These are phyloP conservation scores for Fusarium lyarnte DNA, from an alignment of 2,329 filamentous ascomycete species.

Conservation along the genomic window DNA sequence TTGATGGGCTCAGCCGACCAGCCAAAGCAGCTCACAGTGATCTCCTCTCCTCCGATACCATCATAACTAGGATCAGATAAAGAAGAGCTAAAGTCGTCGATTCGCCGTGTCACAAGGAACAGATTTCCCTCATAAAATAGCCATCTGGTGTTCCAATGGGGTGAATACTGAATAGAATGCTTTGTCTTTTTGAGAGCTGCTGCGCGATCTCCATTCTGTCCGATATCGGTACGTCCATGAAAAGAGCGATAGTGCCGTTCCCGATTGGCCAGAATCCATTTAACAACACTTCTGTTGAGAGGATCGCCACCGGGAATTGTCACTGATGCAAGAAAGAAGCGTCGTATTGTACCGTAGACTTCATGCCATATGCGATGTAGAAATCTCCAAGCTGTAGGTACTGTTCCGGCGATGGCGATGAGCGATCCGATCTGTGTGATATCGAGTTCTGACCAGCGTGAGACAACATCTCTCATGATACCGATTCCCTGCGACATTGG, in stretches of 20 bases:
- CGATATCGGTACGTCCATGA: slow-evolving; percentile 55
- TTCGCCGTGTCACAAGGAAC: slow-evolving; percentile 56
- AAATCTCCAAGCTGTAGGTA: slow-evolving; percentile 53
- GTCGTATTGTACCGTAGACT: slow-evolving; percentile 52
- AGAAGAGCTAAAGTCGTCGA: slow-evolving; percentile 49
- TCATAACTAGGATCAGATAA: slow-evolving; percentile 56
- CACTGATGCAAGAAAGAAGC: slow-evolving; percentile 56
- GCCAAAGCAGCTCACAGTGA: slow-evolving; percentile 60
- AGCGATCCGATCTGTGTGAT: slow-evolving; percentile 57
- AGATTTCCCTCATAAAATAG: slow-evolving; percentile 60
- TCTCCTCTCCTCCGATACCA: slow-evolving; percentile 57
- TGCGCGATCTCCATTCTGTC: slow-evolving; percentile 49
- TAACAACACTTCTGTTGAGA: slow-evolving; percentile 56
- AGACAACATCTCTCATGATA: slow-evolving; percentile 50
- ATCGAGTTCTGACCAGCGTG: slow-evolving; percentile 56
- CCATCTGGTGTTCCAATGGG: slow-evolving; percentile 57
- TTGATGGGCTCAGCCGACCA: slow-evolving; percentile 61
- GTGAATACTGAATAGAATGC: slow-evolving; percentile 55
- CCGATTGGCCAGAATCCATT: slow-evolving; percentile 56
- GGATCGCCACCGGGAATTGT: slow-evolving; percentile 56
- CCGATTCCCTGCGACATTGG: slow-evolving; percentile 48
- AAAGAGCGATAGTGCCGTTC: slow-evolving; percentile 53
- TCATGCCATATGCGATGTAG: slow-evolving; percentile 50
- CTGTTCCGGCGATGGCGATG: slow-evolving; percentile 55
- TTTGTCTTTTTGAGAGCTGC: slow-evolving; percentile 54